Evolutionary conservation across 2,329 filamentous ascomycete species (phyloP).

Genomic region (Cercospora brassicicola): DNA sequence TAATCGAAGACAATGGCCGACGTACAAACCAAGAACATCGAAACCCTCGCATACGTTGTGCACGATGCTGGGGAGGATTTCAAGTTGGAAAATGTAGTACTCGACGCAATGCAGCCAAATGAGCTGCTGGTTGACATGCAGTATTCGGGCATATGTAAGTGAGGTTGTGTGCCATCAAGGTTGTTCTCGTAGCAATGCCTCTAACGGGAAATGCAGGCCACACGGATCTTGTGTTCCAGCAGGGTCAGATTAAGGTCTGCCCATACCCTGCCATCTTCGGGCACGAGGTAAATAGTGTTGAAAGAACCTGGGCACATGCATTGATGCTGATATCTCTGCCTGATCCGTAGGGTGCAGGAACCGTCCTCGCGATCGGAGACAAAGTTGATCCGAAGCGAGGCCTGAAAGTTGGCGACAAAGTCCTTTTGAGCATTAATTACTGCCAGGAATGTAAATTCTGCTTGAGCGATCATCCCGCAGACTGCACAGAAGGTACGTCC

Average conservation of each 20-base stretch:
- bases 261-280: slow-evolving; percentile 18
- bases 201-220: slow-evolving; percentile 6
- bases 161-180: neutral
- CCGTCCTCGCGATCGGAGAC: neutral
- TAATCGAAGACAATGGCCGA: neutral
- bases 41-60: slow-evolving; percentile 19
- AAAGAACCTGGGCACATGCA: neutral
- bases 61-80: slow-evolving; percentile 23
- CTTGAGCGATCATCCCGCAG: neutral
- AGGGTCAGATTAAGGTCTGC: slow-evolving; percentile 21
- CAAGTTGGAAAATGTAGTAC: slow-evolving; percentile 23
- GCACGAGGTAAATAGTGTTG: neutral
- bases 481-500: neutral
- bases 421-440: neutral
- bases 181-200: neutral
- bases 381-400: neutral
- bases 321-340: neutral
- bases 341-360: neutral
- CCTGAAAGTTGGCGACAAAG: neutral
- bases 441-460: neutral
- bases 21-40: neutral
- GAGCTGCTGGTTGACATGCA: slow-evolving; percentile 28
- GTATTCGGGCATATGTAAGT: slow-evolving; percentile 27
- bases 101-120: slow-evolving; percentile 22
- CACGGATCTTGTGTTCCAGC: slow-evolving; percentile 29